Base-by-base conservation (phyloP, 306 rosid species). In the Delonix regia region DNA sequence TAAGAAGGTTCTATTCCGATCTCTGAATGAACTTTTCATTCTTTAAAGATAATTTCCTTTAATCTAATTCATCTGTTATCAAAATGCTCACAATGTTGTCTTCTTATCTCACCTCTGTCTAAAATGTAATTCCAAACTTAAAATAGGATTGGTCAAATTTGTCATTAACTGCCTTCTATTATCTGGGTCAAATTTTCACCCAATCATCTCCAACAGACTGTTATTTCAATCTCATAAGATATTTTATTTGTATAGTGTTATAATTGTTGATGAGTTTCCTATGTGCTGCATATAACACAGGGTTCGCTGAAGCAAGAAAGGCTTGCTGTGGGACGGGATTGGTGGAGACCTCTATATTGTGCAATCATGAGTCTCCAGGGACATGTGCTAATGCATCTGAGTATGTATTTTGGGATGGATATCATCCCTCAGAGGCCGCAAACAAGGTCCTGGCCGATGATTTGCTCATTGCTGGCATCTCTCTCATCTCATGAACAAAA, bases 341-440 rank as follows among this genome's bases (percentile, higher is more conserved):
- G 83, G 16, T 91, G 36, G 98, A 93, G 77, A 60, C 87, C 6
- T 67, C 94, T 28, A 52, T 91, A 42, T 69, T 91, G 27, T 93
- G 98, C 89, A 91, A 93, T 66, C 13, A 68, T 9, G 9, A 39
- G 41, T 84, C 92, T 5, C 12, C 79, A 8, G 93, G 93, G 36
- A 93, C 98, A 11, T 91, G 98, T 76, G 83, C 84, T 1, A 93
- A 93, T 85, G 98, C 97, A 21, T 84, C 97, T 14, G 62, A 82
- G 21, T 91, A 91, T 60, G 87, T 91, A 7, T 93, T 93, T 61
- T 93, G 97, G 98, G 98, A 93, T 82, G 78, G 88, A 14, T 73
- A 87, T 83, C 98, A 93, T 82, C 91, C 91, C 49, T 68, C 97
- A 0, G 92, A 89, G 53, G 91, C 95, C 0, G 84, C 95, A 42